Base-by-base conservation (phyloP, 192 early-diverging fungal genomes). In the Lobulomyces angularis region DNA sequence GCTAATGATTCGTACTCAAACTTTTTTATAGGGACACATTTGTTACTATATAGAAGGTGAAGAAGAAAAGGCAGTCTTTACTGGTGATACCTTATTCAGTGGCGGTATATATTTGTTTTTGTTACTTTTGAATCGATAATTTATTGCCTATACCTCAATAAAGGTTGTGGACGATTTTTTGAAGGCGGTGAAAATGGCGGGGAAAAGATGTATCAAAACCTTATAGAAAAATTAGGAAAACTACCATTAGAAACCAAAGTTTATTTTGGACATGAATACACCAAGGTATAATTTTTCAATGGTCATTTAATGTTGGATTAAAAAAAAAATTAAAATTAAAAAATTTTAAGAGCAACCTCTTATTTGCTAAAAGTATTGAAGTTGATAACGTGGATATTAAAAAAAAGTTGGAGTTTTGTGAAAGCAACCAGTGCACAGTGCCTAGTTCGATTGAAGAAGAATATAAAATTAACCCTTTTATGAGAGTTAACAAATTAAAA, bases 391-490 rank as follows among this genome's bases (percentile, higher is more conserved):
- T 55, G n/a, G 59, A 56, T 24, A 57, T 97, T 1, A 41, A 56
- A 25, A 55, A 64, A 1, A 88, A 87, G 57, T 61, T 77, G n/a
- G 54, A 59, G 27, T 80, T 79, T 74, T 61, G 61, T 37, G 41
- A 64, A 32, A 24, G 8, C 6, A 42, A 36, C 19, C 23, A 23
- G 9, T 50, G 46, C 27, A 92, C 89, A 0, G 77, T 97, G 23
- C 90, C 93, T 3, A 84, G 83, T 14, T 86, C 85, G 6, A 84
- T 97, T 50, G 85, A 67, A n/a, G 82, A 87, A 28, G 92, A 97
- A 41, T 58, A 74, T 35, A 53, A 65, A 21, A 81, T 74, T 43
- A 97, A 97, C 40, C 88, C 88, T 12, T 97, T 97, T 41, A 71
- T 97, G 68, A 68, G 90, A 17, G 80, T 88, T 23, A 59, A 76